Evolutionary conservation across 1,139 yeast species (phyloP), one percentile per base, ranked within the genome.

Genomic region (Nakaseomyces kungkrabaensis): DNA sequence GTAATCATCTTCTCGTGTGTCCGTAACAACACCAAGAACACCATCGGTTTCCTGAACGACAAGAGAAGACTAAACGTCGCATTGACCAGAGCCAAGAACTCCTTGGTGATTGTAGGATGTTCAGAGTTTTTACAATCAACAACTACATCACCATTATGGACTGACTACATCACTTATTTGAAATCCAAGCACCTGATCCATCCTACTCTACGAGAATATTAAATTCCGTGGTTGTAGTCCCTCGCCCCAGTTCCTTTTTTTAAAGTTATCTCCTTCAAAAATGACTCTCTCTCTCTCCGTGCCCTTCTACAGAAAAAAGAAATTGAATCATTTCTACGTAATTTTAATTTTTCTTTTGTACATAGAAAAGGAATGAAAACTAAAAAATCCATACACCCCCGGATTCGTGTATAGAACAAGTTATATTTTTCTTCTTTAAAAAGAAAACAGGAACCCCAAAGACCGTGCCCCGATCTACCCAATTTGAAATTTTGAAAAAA

Each of bases 1-100:
- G 77, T 79, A 55, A 71, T 80, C 51, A 67, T 80, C 17, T 78
- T 79, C 67, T 78, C 83, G 0, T 78, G 84, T 64, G 85, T 80
- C 7, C 67, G 85, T 57, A 77, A 80, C 24, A 79, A 80, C 59
- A 56, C 60, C 4, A 70, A 70, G 47, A 68, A 70, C 48, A 77
- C 73, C 50, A 76, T 80, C 56, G 85, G 85, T 34, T 80, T 80
- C 61, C 74, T 80, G 50, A 70, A 68, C 48, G 85, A 80, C 57
- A 73, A 73, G 49, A 68, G 85, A 65, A 71, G 84, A 65, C 63
- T 79, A 57, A 79, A 80, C 57, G 85, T 80, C 49, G 85, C 84
- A 0, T 67, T 80, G 55, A 80, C 85, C 2, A 74, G 85, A 70
- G 84, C 85, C 4, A 74, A 72, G 60, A 76, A 75, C 54, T 82